phyloP scores from a whole-genome alignment of 2,329 filamentous ascomycete genomes.

The Magnaporthiopsis rhizophila region DNA sequence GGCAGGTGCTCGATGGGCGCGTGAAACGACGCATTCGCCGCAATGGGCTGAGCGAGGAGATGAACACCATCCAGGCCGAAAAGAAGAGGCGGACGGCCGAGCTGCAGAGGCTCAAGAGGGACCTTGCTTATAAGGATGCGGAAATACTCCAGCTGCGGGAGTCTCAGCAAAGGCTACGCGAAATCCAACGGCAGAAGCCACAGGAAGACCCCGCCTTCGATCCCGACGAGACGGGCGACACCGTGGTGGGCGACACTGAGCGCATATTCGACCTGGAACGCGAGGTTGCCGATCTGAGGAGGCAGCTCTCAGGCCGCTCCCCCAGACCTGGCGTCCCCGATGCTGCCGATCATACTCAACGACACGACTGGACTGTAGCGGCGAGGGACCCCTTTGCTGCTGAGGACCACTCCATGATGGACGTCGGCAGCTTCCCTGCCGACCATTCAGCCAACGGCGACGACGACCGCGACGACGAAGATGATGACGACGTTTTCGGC shows the following conservation, averaged over 20 bases:
- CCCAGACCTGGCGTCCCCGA: slow-evolving; percentile 13
- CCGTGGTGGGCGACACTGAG: slow-evolving; percentile 38
- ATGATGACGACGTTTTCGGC: slow-evolving; percentile 31
- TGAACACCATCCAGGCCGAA: slow-evolving; percentile 42
- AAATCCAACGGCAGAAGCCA: slow-evolving; percentile 1
- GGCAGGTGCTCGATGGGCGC: slow-evolving; percentile 48
- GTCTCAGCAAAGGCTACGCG: slow-evolving; percentile 18
- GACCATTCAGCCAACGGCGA: slow-evolving; percentile 21
- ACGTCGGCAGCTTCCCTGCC: slow-evolving; percentile 13
- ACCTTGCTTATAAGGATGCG: slow-evolving; percentile 41
- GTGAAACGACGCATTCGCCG: slow-evolving; percentile 49
- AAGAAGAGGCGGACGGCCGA: slow-evolving; percentile 32
- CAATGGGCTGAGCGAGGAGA: slow-evolving; percentile 49
- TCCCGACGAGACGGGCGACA: slow-evolving; percentile 27
- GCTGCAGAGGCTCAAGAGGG: slow-evolving; percentile 37
- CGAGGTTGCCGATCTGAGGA: slow-evolving; percentile 24
- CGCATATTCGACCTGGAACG: slow-evolving; percentile 28
- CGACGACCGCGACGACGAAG: slow-evolving; percentile 20
- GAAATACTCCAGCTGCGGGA: slow-evolving; percentile 41
- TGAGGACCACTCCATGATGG: slow-evolving; percentile 29
- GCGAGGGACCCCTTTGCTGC: slow-evolving; percentile 38
- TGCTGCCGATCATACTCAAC: slow-evolving; percentile 16
- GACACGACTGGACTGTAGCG: slow-evolving; percentile 43
- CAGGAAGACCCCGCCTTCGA: slow-evolving; percentile 3
- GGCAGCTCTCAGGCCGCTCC: slow-evolving; percentile 18